Conservation (phyloP, 192 early-diverging fungal species). For the Backusella sp. region DNA sequence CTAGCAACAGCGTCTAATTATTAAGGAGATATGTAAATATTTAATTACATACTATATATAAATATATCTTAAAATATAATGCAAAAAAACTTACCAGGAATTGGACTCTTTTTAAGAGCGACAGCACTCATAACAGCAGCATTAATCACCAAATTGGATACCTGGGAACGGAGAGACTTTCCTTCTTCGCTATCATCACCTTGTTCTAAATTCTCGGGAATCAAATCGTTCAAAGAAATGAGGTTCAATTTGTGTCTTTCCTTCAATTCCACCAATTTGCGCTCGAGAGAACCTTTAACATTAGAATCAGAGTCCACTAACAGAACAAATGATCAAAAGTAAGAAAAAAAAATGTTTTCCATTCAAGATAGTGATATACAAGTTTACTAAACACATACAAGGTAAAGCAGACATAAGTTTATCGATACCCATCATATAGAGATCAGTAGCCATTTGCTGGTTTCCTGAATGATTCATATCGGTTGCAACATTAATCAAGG, state of each 20-base stretch:
- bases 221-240: neutral
- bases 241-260: slow-evolving; percentile 15
- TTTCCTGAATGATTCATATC: slow-evolving; percentile 23
- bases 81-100: slow-evolving; percentile 32
- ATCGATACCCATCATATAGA: slow-evolving; percentile 28
- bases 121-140: slow-evolving; percentile 46
- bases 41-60: neutral
- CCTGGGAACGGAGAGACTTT: neutral
- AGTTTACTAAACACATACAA: slow-evolving; percentile 6
- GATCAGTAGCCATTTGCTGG: slow-evolving; percentile 26
- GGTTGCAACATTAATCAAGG: slow-evolving; percentile 22
- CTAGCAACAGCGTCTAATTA: slow-evolving; percentile 38
- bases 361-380: neutral
- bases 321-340: neutral
- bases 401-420: slow-evolving; percentile 22
- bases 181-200: neutral
- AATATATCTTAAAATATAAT: neutral
- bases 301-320: slow-evolving; percentile 20
- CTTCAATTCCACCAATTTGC: slow-evolving; percentile 18
- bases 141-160: slow-evolving; percentile 38
- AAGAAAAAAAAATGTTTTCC: neutral
- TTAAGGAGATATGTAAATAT: neutral
- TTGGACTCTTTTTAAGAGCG: slow-evolving; percentile 51
- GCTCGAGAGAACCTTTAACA: slow-evolving; percentile 10
- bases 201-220: neutral